Conservation (phyloP, 2,329 filamentous ascomycete species). For the Colletotrichum tropicale region DNA sequence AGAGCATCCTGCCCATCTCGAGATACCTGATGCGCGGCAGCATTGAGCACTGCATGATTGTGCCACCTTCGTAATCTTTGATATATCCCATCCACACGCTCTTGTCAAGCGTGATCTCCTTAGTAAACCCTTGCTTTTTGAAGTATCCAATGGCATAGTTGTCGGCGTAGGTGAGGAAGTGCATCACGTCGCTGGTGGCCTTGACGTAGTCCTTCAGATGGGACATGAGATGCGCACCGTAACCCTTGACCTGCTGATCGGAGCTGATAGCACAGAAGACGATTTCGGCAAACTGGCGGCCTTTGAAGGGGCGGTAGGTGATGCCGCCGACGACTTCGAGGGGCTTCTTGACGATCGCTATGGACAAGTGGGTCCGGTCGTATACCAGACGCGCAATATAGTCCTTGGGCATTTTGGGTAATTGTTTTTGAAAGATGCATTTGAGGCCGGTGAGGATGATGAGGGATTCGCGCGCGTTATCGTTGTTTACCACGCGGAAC, state of each 20-base stretch:
- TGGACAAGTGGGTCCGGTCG: conserved; percentile 93
- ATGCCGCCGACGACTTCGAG: conserved; percentile 96
- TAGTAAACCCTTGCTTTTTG: conserved; percentile 98
- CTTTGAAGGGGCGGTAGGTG: conserved; percentile 93
- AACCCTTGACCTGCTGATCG: conserved; percentile 98
- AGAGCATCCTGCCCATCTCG: conserved; percentile 88
- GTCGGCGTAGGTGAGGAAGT: conserved; percentile 97
- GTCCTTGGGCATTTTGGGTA: conserved; percentile 99
- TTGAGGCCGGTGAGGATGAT: conserved; percentile 96
- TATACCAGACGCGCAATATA: conserved; percentile 98
- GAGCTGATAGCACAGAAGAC: conserved; percentile 98
- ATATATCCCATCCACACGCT: conserved; percentile 99
- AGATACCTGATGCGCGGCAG: conserved; percentile 93
- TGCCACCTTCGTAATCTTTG: conserved; percentile 98
- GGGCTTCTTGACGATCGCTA: conserved; percentile 96
- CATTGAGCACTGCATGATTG: conserved; percentile 99
- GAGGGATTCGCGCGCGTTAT: conserved; percentile 83
- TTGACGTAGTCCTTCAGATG: conserved; percentile 99
- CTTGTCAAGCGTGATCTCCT: conserved; percentile 92
- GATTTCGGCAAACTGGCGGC: conserved; percentile 93
- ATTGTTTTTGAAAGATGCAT: conserved; percentile 97
- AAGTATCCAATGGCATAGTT: conserved; percentile 99
- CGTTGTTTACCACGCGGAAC: conserved; percentile 98
- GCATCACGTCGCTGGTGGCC: conserved; percentile 95
- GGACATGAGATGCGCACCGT: conserved; percentile 96